Percentiles rank a stretch among this genome's conserved stretches.
Conservation (phyloP, 2,329 filamentous ascomycete species). For the Alternaria panax region DNA sequence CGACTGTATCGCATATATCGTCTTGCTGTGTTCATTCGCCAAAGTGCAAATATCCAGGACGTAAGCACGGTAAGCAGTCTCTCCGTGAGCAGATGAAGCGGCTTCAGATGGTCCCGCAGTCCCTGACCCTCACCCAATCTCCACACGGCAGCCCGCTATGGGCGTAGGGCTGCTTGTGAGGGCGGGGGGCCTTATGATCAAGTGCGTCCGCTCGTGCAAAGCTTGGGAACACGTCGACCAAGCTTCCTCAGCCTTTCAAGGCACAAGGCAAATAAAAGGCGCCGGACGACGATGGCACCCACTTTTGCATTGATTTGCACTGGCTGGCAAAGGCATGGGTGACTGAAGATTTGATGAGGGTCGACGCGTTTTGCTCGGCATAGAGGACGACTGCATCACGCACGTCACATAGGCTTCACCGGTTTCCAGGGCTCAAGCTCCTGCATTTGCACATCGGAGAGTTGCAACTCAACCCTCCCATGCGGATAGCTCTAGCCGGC, state of each 20-base stretch:
- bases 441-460: conserved; percentile 17
- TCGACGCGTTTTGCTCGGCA: conserved; percentile 17
- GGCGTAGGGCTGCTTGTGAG: conserved; percentile 31
- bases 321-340: conserved; percentile 6
- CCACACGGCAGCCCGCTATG: conserved; percentile 42
- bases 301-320: conserved; percentile 11
- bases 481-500: conserved; percentile 23
- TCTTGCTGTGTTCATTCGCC: conserved; percentile 32
- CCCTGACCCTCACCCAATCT: conserved; percentile 39
- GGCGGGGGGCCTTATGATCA: conserved; percentile 36
- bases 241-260: conserved; percentile 32
- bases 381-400: conserved; percentile 18
- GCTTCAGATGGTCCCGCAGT: conserved; percentile 32
- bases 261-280: conserved; percentile 24
- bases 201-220: conserved; percentile 31
- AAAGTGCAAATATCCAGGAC: conserved; percentile 29
- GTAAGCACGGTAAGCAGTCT: conserved; percentile 47
- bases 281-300: conserved; percentile 8
- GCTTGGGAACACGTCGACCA: conserved; percentile 43
- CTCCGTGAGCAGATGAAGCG: conserved; percentile 37
- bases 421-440: conserved; percentile 20
- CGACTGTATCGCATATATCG: conserved; percentile 14
- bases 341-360: conserved; percentile 18
- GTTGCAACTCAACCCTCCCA: conserved; percentile 3
- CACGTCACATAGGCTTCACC: conserved; percentile 25